Conservation (phyloP, 768 basidiomycete genomes). For the Austroboletus eburneus region DNA sequence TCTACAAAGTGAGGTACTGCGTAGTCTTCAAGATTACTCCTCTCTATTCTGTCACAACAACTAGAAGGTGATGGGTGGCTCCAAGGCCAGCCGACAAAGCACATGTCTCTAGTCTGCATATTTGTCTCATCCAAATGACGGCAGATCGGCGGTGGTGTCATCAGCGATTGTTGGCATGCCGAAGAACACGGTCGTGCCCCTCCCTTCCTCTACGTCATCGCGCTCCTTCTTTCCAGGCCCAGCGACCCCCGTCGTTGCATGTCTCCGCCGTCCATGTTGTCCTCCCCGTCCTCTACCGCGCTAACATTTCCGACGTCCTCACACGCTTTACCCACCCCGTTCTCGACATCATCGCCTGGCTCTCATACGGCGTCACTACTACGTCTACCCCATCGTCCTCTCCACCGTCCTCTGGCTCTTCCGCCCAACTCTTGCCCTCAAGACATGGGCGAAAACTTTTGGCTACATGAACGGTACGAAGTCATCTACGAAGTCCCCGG, state of each 20-base stretch:
- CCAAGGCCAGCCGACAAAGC: no score
- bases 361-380: slow-evolving; percentile 96
- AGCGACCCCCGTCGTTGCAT: slow-evolving; percentile 81
- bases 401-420: no score
- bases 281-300: slow-evolving; percentile 89
- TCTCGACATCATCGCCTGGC: slow-evolving; percentile 91
- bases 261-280: slow-evolving; percentile 89
- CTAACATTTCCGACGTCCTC: slow-evolving; percentile 95
- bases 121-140: background rate
- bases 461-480: no score
- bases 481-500: slow-evolving; percentile 89
- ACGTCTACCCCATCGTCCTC: slow-evolving; percentile 79
- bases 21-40: no score
- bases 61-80: no score
- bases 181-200: slow-evolving; percentile 66
- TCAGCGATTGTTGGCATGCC: slow-evolving; percentile 57
- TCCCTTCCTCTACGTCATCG: no score
- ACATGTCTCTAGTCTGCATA: no score
- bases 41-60: no score
- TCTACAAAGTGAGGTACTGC: no score
- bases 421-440: no score
- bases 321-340: slow-evolving; percentile 91
- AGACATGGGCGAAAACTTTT: no score
- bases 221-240: no score
- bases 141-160: slow-evolving; percentile 61